Base-by-base conservation (phyloP, 192 early-diverging fungal species). In the Phycomyces nitens region DNA sequence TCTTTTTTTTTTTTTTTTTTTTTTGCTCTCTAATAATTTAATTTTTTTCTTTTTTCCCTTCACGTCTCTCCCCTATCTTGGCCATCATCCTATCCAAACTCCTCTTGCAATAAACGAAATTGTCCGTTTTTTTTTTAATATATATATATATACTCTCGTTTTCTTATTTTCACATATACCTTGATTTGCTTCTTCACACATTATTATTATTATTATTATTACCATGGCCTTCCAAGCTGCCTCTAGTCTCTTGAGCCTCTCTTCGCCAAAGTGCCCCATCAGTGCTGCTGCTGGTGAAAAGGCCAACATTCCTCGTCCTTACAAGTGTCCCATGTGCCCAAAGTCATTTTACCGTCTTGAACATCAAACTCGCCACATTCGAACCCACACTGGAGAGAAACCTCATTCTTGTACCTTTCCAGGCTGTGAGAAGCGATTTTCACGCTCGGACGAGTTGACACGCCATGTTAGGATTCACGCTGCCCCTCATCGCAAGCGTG, bases 361-460 rank as follows among this genome's bases (percentile, higher is more conserved):
- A 70, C 92, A 95, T 65, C 84, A 94, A 58, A 86, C 85, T 40
- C 90, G 93, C 52, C 93, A 96, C 64, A 80, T 89, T 58, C 86
- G 92, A 56, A 90, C 91, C 14, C 95, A 97, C 69, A 94, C 92
- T 6, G 90, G 92, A 34, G 86, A 86, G 61, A 91, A 88, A 62
- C 95, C 95, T 18, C 94, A 90, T 68, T 77, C 77, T 40, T 97
- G 95, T 71, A 77, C 80, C 0, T 79, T 87, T 20, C 22, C 58
- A 8, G 76, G 78, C 24, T 96, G 94, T 62, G 83, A 80, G 58
- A 91, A 91, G 76, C 82, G 84, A 10, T 96, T 96, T 71, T 88
- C 89, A 26, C 86, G 94, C 10, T 86, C 89, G 4, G 94, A 95
- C 63, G 90, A 95, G 66, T 66, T 89, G 39, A 82, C 81, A 10